phyloP scores from a whole-genome alignment of 2,329 filamentous ascomycete genomes.

The Diplocarpon rosae region DNA sequence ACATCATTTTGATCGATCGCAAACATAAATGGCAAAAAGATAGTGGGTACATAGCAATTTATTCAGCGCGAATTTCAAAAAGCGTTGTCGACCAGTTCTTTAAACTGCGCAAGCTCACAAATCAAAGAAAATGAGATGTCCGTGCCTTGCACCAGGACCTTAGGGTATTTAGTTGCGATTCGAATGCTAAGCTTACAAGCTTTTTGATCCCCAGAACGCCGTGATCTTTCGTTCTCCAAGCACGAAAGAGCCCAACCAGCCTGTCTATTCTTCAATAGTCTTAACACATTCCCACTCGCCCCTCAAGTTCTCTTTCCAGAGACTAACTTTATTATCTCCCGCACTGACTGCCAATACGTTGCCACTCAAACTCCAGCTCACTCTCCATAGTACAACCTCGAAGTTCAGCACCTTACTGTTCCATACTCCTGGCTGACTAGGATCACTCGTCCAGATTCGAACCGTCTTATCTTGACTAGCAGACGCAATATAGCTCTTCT shows the following conservation, averaged over 20 bases:
- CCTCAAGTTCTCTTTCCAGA: slow-evolving; percentile 97
- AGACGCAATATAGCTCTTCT: slow-evolving; percentile 93
- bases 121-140: background rate
- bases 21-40: too few relatives aligned
- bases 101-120: background rate
- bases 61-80: too few relatives aligned
- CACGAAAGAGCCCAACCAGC: slow-evolving; percentile 3
- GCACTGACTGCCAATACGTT: slow-evolving; percentile 92
- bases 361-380: slow-evolving; percentile 94
- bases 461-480: slow-evolving; percentile 96
- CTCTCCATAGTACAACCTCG: slow-evolving; percentile 84
- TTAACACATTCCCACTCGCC: slow-evolving; percentile 97
- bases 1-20: too few relatives aligned
- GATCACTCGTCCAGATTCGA: slow-evolving; percentile 84
- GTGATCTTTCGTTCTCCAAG: slow-evolving; percentile 7
- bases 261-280: slow-evolving; percentile 72
- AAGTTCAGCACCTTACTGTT: slow-evolving; percentile 76
- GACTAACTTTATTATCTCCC: slow-evolving; percentile 88
- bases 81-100: too few relatives aligned
- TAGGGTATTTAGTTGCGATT: slow-evolving; percentile 3
- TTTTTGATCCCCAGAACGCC: slow-evolving; percentile 18
- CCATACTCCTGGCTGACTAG: slow-evolving; percentile 61
- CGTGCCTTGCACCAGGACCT: slow-evolving; percentile 11
- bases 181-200: slow-evolving; percentile 16
- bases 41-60: too few relatives aligned